These are phyloP conservation scores for Carex littledalei DNA, from an alignment of 176 grass and related monocot species.

Conservation along the genomic window DNA sequence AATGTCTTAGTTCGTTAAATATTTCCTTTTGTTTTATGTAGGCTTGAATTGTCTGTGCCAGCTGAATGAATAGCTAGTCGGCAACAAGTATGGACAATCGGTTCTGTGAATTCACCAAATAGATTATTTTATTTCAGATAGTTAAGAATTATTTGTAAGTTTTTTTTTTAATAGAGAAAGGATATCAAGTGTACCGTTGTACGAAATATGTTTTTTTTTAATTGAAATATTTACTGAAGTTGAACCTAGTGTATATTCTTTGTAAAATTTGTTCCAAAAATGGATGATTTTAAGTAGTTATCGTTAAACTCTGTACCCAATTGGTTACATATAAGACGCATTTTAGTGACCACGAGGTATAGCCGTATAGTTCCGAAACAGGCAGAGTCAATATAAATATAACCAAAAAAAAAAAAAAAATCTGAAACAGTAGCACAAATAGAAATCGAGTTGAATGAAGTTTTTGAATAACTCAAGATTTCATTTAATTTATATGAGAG, in stretches of 20 bases:
- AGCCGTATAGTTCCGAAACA: not conserved
- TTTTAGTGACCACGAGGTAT: not conserved
- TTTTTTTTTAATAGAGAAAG: not conserved
- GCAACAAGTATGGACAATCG: not conserved
- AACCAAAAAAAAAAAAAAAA: not conserved
- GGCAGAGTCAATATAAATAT: not conserved
- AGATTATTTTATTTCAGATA: not conserved
- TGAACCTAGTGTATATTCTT: constrained; percentile 1
- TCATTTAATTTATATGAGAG: not conserved
- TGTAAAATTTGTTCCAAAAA: not conserved
- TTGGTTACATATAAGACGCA: not conserved
- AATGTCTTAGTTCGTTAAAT: not conserved
- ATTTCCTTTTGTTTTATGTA: not conserved
- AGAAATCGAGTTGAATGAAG: not conserved
- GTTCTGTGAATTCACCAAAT: not conserved
- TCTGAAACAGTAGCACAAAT: not conserved
- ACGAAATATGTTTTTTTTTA: not conserved
- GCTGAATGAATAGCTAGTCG: not conserved
- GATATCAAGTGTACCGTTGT: not conserved
- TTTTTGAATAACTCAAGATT: not conserved
- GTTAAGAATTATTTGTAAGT: not conserved
- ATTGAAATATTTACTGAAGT: not conserved
- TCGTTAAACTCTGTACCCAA: too few species aligned
- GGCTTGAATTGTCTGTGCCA: not conserved
- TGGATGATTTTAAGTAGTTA: not conserved